Evolutionary conservation across 176 grass and related monocot species (phyloP).

Genomic region (Lolium rigidum): DNA sequence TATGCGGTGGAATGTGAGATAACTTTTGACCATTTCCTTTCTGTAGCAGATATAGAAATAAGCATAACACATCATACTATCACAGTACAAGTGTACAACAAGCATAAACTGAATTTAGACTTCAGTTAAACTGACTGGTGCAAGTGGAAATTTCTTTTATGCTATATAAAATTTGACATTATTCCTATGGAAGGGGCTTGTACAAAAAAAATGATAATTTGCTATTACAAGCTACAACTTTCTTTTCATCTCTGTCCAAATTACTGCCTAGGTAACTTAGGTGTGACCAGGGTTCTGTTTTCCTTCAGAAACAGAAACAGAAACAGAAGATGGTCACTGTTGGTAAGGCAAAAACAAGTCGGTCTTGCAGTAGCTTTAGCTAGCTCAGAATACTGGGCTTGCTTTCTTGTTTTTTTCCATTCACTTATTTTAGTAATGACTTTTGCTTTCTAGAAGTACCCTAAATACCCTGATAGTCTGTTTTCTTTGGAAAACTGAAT

Average conservation of each 20-base stretch:
- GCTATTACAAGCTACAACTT: not conserved
- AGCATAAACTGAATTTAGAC: not conserved
- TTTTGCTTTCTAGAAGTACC: not conserved
- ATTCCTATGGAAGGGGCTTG: not conserved
- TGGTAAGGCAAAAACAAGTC: not conserved
- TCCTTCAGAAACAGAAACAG: not conserved
- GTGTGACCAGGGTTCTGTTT: not conserved
- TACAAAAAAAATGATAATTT: not conserved
- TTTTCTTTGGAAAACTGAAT: not conserved
- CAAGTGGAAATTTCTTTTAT: not conserved
- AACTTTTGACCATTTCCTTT: too few species aligned
- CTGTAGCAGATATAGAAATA: not conserved
- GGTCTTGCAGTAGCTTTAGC: not conserved
- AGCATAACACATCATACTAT: not conserved
- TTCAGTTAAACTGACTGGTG: not conserved
- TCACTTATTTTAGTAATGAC: not conserved
- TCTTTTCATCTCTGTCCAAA: not conserved
- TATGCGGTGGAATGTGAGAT: too few species aligned
- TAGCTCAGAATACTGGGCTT: not conserved
- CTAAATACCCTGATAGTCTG: not conserved
- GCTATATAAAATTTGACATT: not conserved
- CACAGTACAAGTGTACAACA: not conserved
- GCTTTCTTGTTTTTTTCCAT: not conserved
- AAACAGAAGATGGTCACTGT: not conserved
- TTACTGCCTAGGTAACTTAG: not conserved